Conservation (phyloP, 2,329 filamentous ascomycete genomes). For the Macroventuria anomochaeta region DNA sequence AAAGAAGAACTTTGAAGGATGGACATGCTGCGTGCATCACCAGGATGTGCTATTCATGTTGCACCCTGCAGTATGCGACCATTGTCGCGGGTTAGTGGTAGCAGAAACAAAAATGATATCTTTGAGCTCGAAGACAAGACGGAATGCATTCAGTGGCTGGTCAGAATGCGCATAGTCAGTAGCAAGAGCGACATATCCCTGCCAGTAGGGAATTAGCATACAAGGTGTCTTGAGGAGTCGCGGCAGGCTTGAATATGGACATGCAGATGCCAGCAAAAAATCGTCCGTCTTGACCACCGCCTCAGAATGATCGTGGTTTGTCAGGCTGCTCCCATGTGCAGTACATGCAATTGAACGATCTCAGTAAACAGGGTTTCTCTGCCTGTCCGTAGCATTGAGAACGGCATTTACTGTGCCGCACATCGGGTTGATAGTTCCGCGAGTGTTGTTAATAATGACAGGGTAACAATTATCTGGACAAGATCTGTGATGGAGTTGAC, state of each 20-base stretch:
- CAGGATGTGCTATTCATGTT: not conserved
- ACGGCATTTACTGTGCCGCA: not conserved
- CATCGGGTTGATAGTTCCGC: constrained; percentile 1
- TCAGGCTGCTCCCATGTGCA: not conserved
- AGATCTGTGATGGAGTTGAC: not conserved
- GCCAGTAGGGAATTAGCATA: not conserved
- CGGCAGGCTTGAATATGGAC: not conserved
- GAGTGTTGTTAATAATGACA: not conserved
- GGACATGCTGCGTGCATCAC: not conserved
- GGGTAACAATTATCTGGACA: not conserved
- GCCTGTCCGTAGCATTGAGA: not conserved
- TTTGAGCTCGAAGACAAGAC: not conserved
- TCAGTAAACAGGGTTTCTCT: not conserved
- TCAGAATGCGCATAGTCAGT: not conserved
- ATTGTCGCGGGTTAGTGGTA: not conserved
- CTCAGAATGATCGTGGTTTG: not conserved
- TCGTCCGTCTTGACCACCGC: too few relatives aligned
- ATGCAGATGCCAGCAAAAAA: not conserved
- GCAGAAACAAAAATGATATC: not conserved
- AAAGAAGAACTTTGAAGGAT: not conserved
- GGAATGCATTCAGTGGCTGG: not conserved
- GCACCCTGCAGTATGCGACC: not conserved
- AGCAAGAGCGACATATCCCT: too few relatives aligned
- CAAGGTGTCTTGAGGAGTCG: not conserved
- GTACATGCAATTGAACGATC: not conserved